Evolutionary conservation across 768 basidiomycete species (phyloP).

Genomic region (Phallus indusiatus): DNA sequence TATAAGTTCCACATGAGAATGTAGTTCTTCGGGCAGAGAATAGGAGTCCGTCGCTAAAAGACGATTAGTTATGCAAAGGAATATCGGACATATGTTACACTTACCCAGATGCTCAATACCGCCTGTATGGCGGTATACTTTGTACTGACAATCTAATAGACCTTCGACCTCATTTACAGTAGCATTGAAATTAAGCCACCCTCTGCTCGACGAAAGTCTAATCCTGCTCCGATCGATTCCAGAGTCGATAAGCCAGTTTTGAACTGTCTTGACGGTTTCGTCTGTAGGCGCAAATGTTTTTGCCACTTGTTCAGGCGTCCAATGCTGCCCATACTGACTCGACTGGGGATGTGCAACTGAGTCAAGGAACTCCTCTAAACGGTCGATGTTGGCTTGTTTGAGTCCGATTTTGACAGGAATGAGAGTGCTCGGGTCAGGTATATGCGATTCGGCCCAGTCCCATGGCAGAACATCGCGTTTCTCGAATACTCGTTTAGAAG

Average conservation of each 20-base stretch:
- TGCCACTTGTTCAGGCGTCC: slow-evolving; percentile 33
- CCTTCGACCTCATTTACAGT: slow-evolving; percentile 12
- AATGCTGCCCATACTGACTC: slow-evolving; percentile 41
- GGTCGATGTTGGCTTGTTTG: slow-evolving; percentile 35
- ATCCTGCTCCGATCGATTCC: slow-evolving; percentile 33
- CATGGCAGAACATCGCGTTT: slow-evolving; percentile 28
- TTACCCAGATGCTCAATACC: slow-evolving; percentile 7
- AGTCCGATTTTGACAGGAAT: slow-evolving; percentile 44
- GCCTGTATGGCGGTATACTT: slow-evolving; percentile 9
- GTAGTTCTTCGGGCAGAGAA: slow-evolving; percentile 50
- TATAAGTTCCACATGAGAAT: slow-evolving; percentile 30
- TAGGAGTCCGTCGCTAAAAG: slow-evolving; percentile 25
- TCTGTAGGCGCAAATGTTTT: slow-evolving; percentile 35
- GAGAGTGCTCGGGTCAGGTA: slow-evolving; percentile 24
- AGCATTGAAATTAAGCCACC: slow-evolving; percentile 11
- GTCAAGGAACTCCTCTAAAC: slow-evolving; percentile 35
- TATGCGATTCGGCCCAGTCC: slow-evolving; percentile 32
- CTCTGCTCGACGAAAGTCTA: slow-evolving; percentile 24
- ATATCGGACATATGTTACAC: background rate
- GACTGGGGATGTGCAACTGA: slow-evolving; percentile 44
- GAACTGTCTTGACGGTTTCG: slow-evolving; percentile 33
- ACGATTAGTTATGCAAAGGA: background rate
- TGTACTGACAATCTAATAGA: slow-evolving; percentile 12
- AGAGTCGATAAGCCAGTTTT: slow-evolving; percentile 31
- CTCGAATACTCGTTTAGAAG: slow-evolving; percentile 15